phyloP scores from a whole-genome alignment of 2,329 filamentous ascomycete species.

The Cryphonectria carpinicola region DNA sequence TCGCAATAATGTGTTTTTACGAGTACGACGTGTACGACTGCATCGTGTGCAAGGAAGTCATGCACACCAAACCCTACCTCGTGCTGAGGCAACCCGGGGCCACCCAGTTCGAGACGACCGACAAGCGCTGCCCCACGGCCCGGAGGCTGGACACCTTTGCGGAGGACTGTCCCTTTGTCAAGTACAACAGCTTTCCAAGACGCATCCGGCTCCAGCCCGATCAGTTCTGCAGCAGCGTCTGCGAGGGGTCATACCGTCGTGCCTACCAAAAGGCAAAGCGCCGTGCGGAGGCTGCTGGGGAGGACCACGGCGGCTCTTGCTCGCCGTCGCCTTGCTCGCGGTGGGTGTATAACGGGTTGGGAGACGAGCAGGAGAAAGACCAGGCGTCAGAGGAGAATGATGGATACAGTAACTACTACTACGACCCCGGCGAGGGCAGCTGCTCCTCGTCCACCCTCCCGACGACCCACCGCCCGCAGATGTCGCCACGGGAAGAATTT shows the following conservation, averaged over 20 bases:
- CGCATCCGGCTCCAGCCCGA: neutral
- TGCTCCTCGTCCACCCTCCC: neutral
- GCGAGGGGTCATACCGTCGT: neutral
- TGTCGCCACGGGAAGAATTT: neutral
- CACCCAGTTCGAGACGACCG: neutral
- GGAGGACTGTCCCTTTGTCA: neutral
- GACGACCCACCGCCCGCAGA: too few relatives aligned
- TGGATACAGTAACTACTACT: neutral
- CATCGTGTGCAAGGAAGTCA: neutral
- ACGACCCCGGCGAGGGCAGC: neutral
- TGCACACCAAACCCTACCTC: neutral
- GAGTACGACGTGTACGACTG: slow-evolving; percentile 3
- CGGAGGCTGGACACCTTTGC: neutral
- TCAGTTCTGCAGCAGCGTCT: neutral
- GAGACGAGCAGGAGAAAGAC: neutral
- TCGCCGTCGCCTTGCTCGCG: neutral
- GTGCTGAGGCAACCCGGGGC: neutral
- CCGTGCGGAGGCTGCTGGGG: neutral
- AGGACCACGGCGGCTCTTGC: neutral
- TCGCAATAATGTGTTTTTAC: neutral
- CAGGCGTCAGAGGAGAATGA: neutral
- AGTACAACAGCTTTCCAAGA: neutral
- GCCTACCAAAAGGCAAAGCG: neutral
- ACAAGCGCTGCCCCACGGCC: neutral
- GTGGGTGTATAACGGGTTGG: neutral